These are phyloP conservation scores for Scheffersomyces parashehatae DNA, from an alignment of 1,139 yeast genomes.

Conservation along the genomic window DNA sequence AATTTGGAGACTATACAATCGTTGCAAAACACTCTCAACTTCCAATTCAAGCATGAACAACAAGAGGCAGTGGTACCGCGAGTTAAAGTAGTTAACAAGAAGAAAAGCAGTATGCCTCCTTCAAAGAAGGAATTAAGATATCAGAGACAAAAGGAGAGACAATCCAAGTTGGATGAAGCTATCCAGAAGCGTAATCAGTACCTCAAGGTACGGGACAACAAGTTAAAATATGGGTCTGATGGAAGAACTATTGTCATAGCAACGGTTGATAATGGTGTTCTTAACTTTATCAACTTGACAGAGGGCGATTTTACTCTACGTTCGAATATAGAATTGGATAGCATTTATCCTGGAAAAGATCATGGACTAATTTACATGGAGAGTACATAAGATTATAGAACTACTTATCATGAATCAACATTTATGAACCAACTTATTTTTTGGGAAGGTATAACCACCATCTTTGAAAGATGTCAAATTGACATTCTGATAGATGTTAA, in stretches of 20 bases:
- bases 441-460: constrained; percentile 27
- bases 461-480: constrained; percentile 22
- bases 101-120: constrained; percentile 11
- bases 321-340: constrained; percentile 18
- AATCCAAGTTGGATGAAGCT: constrained; percentile 24
- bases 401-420: constrained; percentile 2
- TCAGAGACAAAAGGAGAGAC: constrained; percentile 26
- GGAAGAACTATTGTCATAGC: constrained; percentile 59
- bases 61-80: constrained; percentile 5
- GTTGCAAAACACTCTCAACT: constrained; percentile 25
- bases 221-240: constrained; percentile 42
- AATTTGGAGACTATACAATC: constrained; percentile 37
- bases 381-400: too few species aligned
- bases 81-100: constrained; percentile 6
- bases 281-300: constrained; percentile 62
- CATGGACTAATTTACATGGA: constrained; percentile 22
- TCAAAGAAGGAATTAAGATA: constrained; percentile 18
- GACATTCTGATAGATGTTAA: constrained; percentile 21
- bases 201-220: constrained; percentile 26
- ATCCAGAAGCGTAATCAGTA: constrained; percentile 27
- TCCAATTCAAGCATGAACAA: constrained; percentile 9
- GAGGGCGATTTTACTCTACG: constrained; percentile 59
- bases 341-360: constrained; percentile 11
- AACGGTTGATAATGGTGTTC: constrained; percentile 68
- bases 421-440: constrained; percentile 16